Evolutionary conservation across 352 stramenopile genomes (phyloP), one percentile per base, ranked within the genome.

Genomic region (Globisporangium abappressorium): DNA sequence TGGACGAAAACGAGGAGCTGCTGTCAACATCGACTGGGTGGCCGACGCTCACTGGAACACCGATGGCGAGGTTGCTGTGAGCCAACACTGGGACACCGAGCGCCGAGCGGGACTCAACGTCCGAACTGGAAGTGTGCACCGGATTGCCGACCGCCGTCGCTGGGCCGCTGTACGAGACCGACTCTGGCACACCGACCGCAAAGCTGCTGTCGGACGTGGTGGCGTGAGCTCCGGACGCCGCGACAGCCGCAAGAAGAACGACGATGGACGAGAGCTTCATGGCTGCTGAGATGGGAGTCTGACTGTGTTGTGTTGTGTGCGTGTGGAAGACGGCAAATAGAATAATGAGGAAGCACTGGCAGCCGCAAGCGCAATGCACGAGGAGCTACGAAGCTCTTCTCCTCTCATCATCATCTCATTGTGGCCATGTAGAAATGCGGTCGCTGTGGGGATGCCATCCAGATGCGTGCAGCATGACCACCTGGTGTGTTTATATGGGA

Each of bases 251-350:
- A 28, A 67, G 26, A 30, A 57, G 30, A 26, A 67, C 51, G 20
- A 66, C 9, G 15, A 62, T 36, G 36, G 59, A 64, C 28, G 60
- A 66, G 59, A 71, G 58, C 61, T 71, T 66, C 66, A 71, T 71
- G 28, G 24, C 18, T 64, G 18, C 34, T 41, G 2, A 18, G 55
- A 18, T 46, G 34, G 26, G 8, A 58, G 53, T 22, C 3, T 64
- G 56, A 62, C 36, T 30, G 36, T 15, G 57, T 8, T 30, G 36
- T 15, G 57, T 8, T 33, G 28, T 53, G 28, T 69, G 64, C 24
- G 24, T 12, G 63, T 20, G 22, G 46, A 49, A 62, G 57, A 34
- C 46, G 57, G 65, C 38, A 38, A 62, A 62, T 62, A 28, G 56
- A 46, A n/a, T 62, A 62, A 11, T 62, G 56, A 49, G 33, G 33